Base-by-base conservation (phyloP, 2,329 filamentous ascomycete genomes). In the Ascochyta lentis region DNA sequence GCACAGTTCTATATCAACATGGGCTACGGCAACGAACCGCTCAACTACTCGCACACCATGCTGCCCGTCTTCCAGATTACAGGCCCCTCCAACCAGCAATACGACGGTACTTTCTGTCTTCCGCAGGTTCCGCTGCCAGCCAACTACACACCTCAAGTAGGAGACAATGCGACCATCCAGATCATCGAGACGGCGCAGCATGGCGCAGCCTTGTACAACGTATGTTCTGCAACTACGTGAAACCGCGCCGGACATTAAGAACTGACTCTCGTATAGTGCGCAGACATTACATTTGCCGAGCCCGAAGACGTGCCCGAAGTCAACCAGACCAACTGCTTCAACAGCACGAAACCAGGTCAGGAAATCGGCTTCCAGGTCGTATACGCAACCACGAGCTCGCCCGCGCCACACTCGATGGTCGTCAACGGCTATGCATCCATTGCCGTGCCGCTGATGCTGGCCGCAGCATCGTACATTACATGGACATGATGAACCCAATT, bases 91-190 rank as follows among this genome's bases (percentile, higher is more conserved):
- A 95, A 92, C 76, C 83, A 88, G 54, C 87, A 91, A n/a, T 99
- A 93, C 74, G 90, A 90, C 0, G 94, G 93, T 58, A 90, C 88
- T 3, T 86, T 98, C 69, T 99, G 95, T 72, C 79, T 98, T 42
- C 92, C 93, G 0, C 92, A 97, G 74, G 88, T 98, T 0, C 90
- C 92, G 1, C 79, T 98, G 37, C 95, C 95, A 0, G 81, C 80
- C 6, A 89, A 90, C 66, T 79, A 87, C 40, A 86, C 78, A 1
- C 89, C 92, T 42, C 87, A 90, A 44, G 79, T 88, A 0, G 95
- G 95, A n/a, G 90, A 96, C 78, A 88, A 90, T 71, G 92, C 92
- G 23, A 96, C 93, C 0, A 95, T 97, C 54, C 93, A 97, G 72
- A 77, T 96, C 3, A 87, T 97, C 24, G 91, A 96, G 80, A 78